phyloP scores from a whole-genome alignment of 176 grass and related monocot genomes.

The Coix lacrymajobi region DNA sequence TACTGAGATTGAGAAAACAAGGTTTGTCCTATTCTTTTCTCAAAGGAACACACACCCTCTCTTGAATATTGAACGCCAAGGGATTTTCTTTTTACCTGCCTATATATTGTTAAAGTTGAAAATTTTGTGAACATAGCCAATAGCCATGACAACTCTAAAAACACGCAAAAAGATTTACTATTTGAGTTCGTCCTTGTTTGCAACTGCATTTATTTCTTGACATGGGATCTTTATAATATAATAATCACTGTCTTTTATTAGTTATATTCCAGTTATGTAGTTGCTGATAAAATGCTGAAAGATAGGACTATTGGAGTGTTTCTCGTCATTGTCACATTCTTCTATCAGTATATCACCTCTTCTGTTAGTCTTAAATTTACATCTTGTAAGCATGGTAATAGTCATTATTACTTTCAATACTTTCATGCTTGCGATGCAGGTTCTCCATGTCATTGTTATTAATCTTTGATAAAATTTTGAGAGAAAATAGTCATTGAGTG shows the following conservation, averaged over 20 bases:
- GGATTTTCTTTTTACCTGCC: not conserved
- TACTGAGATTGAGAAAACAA: slow-evolving; percentile 93
- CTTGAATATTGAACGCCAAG: not conserved
- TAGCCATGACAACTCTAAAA: not conserved
- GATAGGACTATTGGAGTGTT: not conserved
- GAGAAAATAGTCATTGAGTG: not conserved
- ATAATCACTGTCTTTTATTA: not conserved
- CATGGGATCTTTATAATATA: not conserved
- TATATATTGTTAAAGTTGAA: not conserved
- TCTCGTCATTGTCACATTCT: not conserved
- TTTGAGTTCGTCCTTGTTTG: not conserved
- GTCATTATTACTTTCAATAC: not conserved
- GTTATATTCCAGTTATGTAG: not conserved
- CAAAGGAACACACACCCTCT: not conserved
- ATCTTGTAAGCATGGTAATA: not conserved
- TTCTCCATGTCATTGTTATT: not conserved
- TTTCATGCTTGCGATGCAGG: not conserved
- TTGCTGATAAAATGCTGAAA: not conserved
- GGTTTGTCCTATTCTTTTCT: slow-evolving; percentile 27
- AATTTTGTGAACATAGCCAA: not conserved
- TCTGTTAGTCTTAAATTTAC: not conserved
- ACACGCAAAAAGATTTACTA: not conserved
- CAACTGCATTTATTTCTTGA: not conserved
- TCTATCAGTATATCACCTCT: not conserved
- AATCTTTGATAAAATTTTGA: not conserved